These are phyloP conservation scores for Backusella morwellensis DNA, from an alignment of 192 early-diverging fungal genomes.

Conservation along the genomic window DNA sequence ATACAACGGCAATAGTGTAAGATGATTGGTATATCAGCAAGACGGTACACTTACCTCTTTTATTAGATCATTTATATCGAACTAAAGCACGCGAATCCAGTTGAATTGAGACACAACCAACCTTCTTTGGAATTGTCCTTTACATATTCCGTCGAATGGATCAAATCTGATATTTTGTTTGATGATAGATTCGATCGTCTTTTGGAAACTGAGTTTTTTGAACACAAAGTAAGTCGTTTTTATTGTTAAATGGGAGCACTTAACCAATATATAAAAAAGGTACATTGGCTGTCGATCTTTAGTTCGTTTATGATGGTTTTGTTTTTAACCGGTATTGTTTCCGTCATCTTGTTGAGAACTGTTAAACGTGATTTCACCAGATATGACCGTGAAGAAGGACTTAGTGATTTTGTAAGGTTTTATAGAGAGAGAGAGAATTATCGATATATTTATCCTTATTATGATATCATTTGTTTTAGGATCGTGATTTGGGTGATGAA, in stretches of 20 bases:
- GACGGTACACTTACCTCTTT: background rate
- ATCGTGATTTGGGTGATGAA: constrained; percentile 75
- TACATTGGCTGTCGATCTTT: constrained; percentile 83
- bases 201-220: constrained; percentile 73
- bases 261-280: constrained; percentile 29
- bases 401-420: constrained; percentile 62
- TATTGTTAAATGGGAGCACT: background rate
- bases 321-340: constrained; percentile 74
- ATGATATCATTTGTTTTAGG: constrained; percentile 15
- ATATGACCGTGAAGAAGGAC: constrained; percentile 68
- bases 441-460: background rate
- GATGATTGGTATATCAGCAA: background rate
- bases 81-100: constrained; percentile 36
- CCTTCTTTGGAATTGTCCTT: constrained; percentile 50
- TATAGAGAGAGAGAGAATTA: background rate
- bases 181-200: constrained; percentile 62
- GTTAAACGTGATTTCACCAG: constrained; percentile 72
- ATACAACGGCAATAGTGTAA: constrained; percentile 62
- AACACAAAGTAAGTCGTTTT: constrained; percentile 62
- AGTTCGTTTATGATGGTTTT: constrained; percentile 85
- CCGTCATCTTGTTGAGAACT: constrained; percentile 69
- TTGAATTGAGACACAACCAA: constrained; percentile 27
- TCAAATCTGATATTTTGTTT: constrained; percentile 48
- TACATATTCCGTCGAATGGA: constrained; percentile 74
- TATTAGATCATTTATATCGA: constrained; percentile 53